Evolutionary conservation across 257 asterid species (phyloP).

Genomic region (Nyctanthes arbortristis): DNA sequence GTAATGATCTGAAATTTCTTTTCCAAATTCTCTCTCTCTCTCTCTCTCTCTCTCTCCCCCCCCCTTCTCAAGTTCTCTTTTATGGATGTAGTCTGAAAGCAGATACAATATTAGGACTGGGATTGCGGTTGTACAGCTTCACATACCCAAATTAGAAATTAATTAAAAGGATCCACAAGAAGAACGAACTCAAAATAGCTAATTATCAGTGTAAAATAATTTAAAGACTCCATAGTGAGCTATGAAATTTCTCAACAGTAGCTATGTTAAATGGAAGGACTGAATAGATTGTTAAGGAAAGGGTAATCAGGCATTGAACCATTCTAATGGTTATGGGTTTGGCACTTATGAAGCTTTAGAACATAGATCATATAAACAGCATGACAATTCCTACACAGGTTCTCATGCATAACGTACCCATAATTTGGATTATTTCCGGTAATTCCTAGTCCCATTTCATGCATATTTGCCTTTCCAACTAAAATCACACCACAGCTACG

Average conservation of each 20-base stretch:
- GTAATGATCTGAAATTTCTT: neutral
- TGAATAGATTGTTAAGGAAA: constrained; percentile 9
- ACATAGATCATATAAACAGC: constrained; percentile 6
- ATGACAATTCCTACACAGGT: neutral
- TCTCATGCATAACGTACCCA: constrained; percentile 56
- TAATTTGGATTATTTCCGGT: constrained; percentile 94
- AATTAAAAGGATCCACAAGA: neutral
- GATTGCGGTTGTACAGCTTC: constrained; percentile 8
- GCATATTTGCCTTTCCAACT: constrained; percentile 99
- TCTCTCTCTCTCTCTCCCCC: no score
- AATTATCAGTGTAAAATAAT: neutral
- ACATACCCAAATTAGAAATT: constrained; percentile 9
- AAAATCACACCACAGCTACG: constrained; percentile 92
- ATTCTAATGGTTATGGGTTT: neutral
- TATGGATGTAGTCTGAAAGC: neutral
- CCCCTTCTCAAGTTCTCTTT: neutral
- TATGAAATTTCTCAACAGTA: constrained; percentile 1
- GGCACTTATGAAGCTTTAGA: neutral
- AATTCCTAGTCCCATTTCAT: constrained; percentile 93
- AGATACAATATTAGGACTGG: neutral
- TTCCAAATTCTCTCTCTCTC: neutral
- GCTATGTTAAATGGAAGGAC: neutral
- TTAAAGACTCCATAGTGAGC: neutral
- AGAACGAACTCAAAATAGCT: constrained; percentile 4
- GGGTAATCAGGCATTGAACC: neutral